Evolutionary conservation across 768 basidiomycete genomes (phyloP).

Genomic region (Mycena haematopus): DNA sequence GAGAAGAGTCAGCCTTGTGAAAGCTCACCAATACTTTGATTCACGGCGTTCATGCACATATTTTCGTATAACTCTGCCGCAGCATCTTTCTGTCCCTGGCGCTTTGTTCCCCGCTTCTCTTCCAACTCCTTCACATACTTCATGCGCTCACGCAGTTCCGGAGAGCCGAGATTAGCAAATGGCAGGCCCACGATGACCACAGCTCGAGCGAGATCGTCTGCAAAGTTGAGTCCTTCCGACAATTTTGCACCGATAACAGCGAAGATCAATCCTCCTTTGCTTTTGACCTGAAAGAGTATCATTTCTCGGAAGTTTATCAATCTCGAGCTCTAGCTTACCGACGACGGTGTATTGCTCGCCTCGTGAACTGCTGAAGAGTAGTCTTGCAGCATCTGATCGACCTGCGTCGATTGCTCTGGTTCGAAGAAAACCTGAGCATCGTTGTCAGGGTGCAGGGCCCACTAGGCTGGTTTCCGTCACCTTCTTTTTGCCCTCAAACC

Average conservation of each 20-base stretch:
- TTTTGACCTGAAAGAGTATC: constrained; percentile 35
- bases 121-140: constrained; percentile 78
- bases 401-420: constrained; percentile 72
- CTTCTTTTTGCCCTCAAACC: constrained; percentile 75
- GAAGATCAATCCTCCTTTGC: constrained; percentile 73
- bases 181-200: constrained; percentile 91
- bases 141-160: constrained; percentile 91
- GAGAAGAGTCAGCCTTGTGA: not conserved
- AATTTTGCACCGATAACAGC: constrained; percentile 97
- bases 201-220: constrained; percentile 82
- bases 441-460: constrained; percentile 9
- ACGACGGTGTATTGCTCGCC: constrained; percentile 15
- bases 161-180: constrained; percentile 90
- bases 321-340: not conserved
- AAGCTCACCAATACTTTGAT: constrained; percentile 90
- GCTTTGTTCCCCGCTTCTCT: constrained; percentile 45
- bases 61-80: constrained; percentile 88
- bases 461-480: not conserved
- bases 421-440: constrained; percentile 82
- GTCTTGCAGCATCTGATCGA: constrained; percentile 76
- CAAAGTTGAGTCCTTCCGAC: constrained; percentile 88
- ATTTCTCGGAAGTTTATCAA: not conserved
- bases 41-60: constrained; percentile 93
- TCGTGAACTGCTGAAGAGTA: constrained; percentile 62
- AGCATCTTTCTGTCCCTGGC: constrained; percentile 62